Evolutionary conservation across 495 filamentous ascomycete genomes (phyloP).

Genomic region (Penicillium cosmopolitanum): DNA sequence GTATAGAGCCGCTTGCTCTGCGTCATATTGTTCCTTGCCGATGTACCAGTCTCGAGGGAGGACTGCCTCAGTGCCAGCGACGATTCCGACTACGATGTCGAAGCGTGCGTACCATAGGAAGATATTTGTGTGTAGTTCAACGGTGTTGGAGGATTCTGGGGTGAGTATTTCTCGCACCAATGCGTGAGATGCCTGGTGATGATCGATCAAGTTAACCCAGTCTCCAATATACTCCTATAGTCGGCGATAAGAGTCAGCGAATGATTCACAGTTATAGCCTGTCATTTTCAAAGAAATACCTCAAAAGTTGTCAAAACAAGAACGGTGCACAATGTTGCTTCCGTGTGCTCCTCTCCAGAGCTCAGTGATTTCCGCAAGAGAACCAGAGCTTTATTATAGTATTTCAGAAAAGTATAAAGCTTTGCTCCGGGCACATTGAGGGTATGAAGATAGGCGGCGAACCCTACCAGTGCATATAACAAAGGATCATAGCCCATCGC

Average conservation of each 20-base stretch:
- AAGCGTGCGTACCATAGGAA: slow-evolving; percentile 89
- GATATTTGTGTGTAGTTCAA: slow-evolving; percentile 68
- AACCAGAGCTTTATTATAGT: slow-evolving; percentile 85
- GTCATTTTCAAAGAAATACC: slow-evolving; percentile 52
- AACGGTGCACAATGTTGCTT: slow-evolving; percentile 84
- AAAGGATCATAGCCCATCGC: slow-evolving; percentile 82
- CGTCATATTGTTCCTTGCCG: slow-evolving; percentile 63
- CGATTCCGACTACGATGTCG: slow-evolving; percentile 80
- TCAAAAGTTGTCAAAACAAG: slow-evolving; percentile 92
- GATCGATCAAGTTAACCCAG: slow-evolving; percentile 88
- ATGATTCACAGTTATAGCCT: not conserved
- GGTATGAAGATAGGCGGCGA: slow-evolving; percentile 84
- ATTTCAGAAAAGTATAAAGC: slow-evolving; percentile 81
- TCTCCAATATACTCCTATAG: slow-evolving; percentile 89
- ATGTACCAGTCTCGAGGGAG: slow-evolving; percentile 83
- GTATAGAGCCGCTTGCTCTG: slow-evolving; percentile 56
- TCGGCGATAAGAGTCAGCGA: slow-evolving; percentile 10
- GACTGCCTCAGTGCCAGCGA: slow-evolving; percentile 76
- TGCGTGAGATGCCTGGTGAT: slow-evolving; percentile 87
- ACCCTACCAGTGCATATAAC: slow-evolving; percentile 87
- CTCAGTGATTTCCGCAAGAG: slow-evolving; percentile 72
- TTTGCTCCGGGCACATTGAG: slow-evolving; percentile 67
- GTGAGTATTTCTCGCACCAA: slow-evolving; percentile 79
- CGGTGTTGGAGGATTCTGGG: slow-evolving; percentile 73
- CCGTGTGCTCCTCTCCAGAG: slow-evolving; percentile 66